Base-by-base conservation (phyloP, 352 stramenopile genomes). In the Pythium vanterpoolii region DNA sequence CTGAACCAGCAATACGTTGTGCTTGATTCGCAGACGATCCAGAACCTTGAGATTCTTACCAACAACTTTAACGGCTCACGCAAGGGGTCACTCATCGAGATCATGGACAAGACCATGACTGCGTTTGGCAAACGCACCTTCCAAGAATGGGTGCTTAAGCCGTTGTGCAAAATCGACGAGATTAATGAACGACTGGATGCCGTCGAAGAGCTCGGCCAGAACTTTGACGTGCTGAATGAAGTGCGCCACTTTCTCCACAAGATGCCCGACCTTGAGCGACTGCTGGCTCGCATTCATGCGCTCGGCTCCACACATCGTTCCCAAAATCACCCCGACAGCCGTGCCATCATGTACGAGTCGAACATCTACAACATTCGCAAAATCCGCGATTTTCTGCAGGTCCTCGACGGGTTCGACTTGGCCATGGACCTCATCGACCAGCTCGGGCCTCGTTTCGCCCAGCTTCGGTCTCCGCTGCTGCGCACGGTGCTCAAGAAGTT, bases 311-410 rank as follows among this genome's bases (percentile, higher is more conserved):
- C 76, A 38, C 65, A 96, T 58, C 79, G 90, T 26, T 89, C 81
- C 0, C 68, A 77, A 24, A 74, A 93, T 55, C 97, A 99, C 72
- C 97, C 97, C 0, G 96, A 98, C 66, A 96, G 93, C 46, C 83
- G 97, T 31, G 97, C 97, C 38, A 92, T 99, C 51, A 96, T 99
- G 74, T 99, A 99, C 72, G 97, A 99, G 69, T 84, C 74, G 18
- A 87, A 84, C 50, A 97, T 90, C 55, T 98, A 99, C 82, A 99
- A 98, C 52, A 96, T 96, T 59, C 90, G 95, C 47, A 99, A 99
- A 73, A 98, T 99, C 39, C 86, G 87, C 23, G 85, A 96, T 56
- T 96, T 97, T 33, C 38, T 96, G 5, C 80, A 97, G 3, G 71
- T 98, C 10, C 67, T 99, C 6, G 83, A 93, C 43, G 96, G 91